Percentiles rank a stretch among this genome's conserved stretches.
Evolutionary conservation across 2,329 filamentous ascomycete genomes (phyloP).

Genomic region (Exophiala spinifera): DNA sequence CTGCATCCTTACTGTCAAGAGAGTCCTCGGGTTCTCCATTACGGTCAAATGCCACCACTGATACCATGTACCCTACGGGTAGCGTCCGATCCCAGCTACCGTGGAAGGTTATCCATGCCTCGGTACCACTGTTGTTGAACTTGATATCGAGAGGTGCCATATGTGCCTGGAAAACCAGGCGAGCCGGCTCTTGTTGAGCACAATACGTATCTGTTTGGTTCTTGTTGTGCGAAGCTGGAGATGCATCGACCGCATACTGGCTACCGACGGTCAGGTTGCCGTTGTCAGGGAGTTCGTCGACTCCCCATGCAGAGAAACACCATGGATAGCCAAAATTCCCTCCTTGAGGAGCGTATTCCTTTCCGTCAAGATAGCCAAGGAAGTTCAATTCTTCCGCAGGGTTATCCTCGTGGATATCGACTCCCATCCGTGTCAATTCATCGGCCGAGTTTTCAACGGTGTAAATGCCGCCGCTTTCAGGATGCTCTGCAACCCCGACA

Average conservation of each 20-base stretch:
- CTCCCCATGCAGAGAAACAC: constrained; percentile 66
- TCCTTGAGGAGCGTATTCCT: constrained; percentile 40
- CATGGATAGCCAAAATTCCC: constrained; percentile 65
- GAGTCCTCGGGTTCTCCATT: constrained; percentile 46
- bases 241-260: constrained; percentile 48
- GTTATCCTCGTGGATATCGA: constrained; percentile 66
- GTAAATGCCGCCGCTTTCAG: constrained; percentile 49
- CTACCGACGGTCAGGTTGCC: constrained; percentile 43
- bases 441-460: constrained; percentile 70
- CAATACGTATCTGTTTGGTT: constrained; percentile 47
- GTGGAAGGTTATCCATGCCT: constrained; percentile 67
- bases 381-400: constrained; percentile 73
- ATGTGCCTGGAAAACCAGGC: constrained; percentile 63
- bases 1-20: constrained; percentile 34
- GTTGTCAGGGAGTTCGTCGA: constrained; percentile 48
- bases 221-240: constrained; percentile 41
- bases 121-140: constrained; percentile 57
- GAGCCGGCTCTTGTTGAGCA: constrained; percentile 41
- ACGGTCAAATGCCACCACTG: constrained; percentile 43
- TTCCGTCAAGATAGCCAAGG: constrained; percentile 60
- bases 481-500: constrained; percentile 61
- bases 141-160: constrained; percentile 69
- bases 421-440: constrained; percentile 54
- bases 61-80: constrained; percentile 52
- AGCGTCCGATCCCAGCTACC: constrained; percentile 61